Conservation (phyloP, 1,284 basidiomycete genomes). For the Tilletiopsis washingtonensis region DNA sequence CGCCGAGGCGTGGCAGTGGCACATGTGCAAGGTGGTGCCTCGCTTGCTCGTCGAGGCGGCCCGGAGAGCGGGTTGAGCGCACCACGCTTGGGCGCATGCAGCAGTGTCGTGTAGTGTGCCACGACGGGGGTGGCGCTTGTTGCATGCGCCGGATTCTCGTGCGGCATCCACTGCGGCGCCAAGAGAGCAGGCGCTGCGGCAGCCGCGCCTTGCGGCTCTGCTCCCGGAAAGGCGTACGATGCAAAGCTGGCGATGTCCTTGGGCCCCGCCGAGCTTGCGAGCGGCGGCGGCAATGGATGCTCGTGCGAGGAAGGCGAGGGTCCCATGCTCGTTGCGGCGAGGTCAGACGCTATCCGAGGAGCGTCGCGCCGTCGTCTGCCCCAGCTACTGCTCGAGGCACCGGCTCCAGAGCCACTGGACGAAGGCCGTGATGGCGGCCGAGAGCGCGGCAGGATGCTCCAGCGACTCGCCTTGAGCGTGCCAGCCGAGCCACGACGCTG, state of each 20-base stretch:
- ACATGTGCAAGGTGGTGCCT: background rate
- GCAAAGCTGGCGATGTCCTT: background rate
- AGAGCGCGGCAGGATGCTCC: background rate
- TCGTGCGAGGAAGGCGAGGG: background rate
- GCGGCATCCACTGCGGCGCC: background rate
- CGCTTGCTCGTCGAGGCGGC: background rate
- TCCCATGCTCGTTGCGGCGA: background rate
- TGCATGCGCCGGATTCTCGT: background rate
- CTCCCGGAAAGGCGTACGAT: background rate
- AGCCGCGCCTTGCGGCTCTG: too few relatives aligned
- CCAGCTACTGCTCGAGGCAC: background rate
- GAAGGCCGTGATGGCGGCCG: background rate
- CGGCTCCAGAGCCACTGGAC: background rate
- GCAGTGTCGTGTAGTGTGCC: too few relatives aligned
- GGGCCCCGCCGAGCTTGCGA: background rate
- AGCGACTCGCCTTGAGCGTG: background rate
- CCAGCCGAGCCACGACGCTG: background rate
- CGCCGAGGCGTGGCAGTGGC: background rate
- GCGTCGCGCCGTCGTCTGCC: background rate
- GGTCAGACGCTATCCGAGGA: background rate
- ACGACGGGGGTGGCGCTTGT: too few relatives aligned
- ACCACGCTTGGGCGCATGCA: too few relatives aligned
- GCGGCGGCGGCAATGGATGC: background rate
- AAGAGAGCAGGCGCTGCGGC: too few relatives aligned
- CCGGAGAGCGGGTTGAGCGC: too few relatives aligned